phyloP scores from a whole-genome alignment of 2,329 filamentous ascomycete species.

The Fusarium luffae region DNA sequence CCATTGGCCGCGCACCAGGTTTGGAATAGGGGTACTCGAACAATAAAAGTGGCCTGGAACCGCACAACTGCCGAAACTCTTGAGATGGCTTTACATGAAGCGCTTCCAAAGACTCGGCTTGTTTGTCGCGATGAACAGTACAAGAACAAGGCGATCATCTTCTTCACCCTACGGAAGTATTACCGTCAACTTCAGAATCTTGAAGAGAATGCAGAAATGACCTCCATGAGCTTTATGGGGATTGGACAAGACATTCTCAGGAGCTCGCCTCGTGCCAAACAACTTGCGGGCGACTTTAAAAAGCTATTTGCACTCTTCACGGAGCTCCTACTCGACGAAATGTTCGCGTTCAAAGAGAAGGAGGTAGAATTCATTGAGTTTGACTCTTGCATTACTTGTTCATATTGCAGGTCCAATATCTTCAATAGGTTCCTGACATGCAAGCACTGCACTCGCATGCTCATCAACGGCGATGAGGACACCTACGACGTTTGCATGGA shows the following conservation, averaged over 20 bases:
- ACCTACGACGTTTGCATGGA: constrained; percentile 98
- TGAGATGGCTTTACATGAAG: constrained; percentile 85
- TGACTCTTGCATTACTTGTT: constrained; percentile 93
- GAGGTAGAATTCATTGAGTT: constrained; percentile 81
- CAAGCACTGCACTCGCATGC: constrained; percentile 78
- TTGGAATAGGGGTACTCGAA: constrained; percentile 95
- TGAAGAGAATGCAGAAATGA: constrained; percentile 60
- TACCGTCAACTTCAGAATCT: constrained; percentile 66
- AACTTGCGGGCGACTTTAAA: constrained; percentile 86
- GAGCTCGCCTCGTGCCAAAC: constrained; percentile 63
- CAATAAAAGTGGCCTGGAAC: constrained; percentile 99
- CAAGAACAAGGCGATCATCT: constrained; percentile 97
- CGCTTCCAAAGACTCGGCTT: constrained; percentile 86
- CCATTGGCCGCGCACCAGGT: constrained; percentile 96
- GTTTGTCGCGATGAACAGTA: constrained; percentile 98
- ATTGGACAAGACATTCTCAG: constrained; percentile 59
- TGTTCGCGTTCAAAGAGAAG: constrained; percentile 79
- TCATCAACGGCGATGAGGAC: constrained; percentile 77
- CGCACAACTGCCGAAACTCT: constrained; percentile 92
- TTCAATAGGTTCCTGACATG: constrained; percentile 98
- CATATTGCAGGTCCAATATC: constrained; percentile 94
- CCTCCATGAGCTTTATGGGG: constrained; percentile 59
- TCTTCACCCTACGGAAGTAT: constrained; percentile 87
- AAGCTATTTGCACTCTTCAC: constrained; percentile 82
- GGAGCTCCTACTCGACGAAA: constrained; percentile 83